A percentile compares a stretch with the other conserved stretches of the same genome.
Conservation (phyloP, 768 basidiomycete genomes). For the Pisolithus orientalis region DNA sequence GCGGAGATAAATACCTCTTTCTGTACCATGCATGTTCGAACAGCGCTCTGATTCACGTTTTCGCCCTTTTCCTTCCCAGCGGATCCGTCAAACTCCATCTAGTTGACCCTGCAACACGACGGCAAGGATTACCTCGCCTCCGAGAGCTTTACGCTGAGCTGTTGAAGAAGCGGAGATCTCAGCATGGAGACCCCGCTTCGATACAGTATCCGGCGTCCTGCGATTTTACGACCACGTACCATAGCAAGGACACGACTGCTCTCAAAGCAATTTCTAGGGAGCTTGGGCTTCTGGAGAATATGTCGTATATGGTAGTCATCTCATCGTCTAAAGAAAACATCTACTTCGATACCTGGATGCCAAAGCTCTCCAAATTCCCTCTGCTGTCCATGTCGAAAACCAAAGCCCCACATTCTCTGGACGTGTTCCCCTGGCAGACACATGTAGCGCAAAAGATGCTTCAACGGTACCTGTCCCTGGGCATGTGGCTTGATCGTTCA, state of each 20-base stretch:
- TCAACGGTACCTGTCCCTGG: conserved; percentile 70
- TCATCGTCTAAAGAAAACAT: conserved; percentile 80
- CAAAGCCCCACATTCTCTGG: conserved; percentile 65
- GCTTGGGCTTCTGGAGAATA: conserved; percentile 66
- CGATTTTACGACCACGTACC: conserved; percentile 67
- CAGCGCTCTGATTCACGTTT: conserved; percentile 73
- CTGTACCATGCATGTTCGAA: conserved; percentile 81
- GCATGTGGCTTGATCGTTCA: conserved; percentile 73
- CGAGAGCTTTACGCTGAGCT: conserved; percentile 66
- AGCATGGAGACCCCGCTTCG: conserved; percentile 37
- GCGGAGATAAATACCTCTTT: conserved; percentile 70
- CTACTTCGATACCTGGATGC: conserved; percentile 71
- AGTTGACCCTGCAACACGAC: conserved; percentile 84
- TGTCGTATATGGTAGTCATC: conserved; percentile 70
- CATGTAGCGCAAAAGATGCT: conserved; percentile 81
- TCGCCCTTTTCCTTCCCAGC: conserved; percentile 76
- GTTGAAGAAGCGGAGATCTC: conserved; percentile 42
- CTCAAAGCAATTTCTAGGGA: conserved; percentile 86
- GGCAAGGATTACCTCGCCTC: conserved; percentile 77
- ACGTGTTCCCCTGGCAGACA: conserved; percentile 85
- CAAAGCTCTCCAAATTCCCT: conserved; percentile 78
- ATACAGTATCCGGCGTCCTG: conserved; percentile 59
- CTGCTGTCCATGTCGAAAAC: conserved; percentile 81
- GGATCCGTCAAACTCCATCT: conserved; percentile 73
- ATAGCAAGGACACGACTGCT: conserved; percentile 71